Conservation (phyloP, 2,329 filamentous ascomycete genomes). For the Microascus cirrosus region DNA sequence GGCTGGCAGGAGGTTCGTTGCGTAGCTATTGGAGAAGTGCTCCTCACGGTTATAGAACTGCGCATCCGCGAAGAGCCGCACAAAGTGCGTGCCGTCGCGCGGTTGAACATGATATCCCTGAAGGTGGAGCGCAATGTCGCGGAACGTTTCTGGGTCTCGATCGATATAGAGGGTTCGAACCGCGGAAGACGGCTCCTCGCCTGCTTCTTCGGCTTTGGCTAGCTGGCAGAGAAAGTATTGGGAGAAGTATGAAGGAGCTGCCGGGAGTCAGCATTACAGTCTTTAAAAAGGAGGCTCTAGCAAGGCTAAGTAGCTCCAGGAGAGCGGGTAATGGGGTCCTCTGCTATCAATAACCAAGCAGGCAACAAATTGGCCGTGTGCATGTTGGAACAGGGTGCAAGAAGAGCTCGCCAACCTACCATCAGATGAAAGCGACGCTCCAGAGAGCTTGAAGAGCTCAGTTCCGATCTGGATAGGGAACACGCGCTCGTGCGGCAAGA, state of each 20-base stretch:
- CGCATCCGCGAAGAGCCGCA: slow-evolving; percentile 85
- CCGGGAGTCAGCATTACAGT: not conserved
- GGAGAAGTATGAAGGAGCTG: slow-evolving; percentile 93
- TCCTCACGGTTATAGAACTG: slow-evolving; percentile 78
- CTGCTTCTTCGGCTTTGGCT: slow-evolving; percentile 46
- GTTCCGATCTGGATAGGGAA: slow-evolving; percentile 67
- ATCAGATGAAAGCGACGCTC: slow-evolving; percentile 62
- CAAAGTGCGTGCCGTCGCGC: slow-evolving; percentile 74
- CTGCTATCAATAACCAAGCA: not conserved
- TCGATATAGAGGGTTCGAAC: slow-evolving; percentile 89
- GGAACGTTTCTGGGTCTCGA: slow-evolving; percentile 79
- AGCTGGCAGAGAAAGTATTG: slow-evolving; percentile 85
- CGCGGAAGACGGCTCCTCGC: slow-evolving; percentile 30
- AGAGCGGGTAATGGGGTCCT: not conserved
- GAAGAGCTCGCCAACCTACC: slow-evolving; percentile 32
- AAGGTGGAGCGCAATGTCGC: slow-evolving; percentile 79
- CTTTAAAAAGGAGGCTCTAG: no score
- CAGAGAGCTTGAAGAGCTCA: slow-evolving; percentile 62
- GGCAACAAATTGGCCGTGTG: not conserved
- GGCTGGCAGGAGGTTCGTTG: not conserved
- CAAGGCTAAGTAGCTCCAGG: not conserved
- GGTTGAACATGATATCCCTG: slow-evolving; percentile 86
- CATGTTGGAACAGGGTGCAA: not conserved
- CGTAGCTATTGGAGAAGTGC: not conserved
- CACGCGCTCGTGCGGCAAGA: slow-evolving; percentile 59